phyloP scores from a whole-genome alignment of 305 asterid genomes.

The Solanum hybrid region DNA sequence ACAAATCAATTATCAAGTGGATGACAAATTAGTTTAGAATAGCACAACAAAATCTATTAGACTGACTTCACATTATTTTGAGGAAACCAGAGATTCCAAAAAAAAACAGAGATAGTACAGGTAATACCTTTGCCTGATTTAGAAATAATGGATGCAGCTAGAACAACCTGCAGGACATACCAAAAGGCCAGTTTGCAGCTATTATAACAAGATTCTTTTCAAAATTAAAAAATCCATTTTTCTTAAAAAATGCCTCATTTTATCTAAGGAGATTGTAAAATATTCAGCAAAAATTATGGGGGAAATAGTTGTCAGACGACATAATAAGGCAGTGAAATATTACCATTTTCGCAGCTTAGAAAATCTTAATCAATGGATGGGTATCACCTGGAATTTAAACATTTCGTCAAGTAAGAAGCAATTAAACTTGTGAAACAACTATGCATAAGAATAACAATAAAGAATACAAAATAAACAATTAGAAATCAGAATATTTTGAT shows the following conservation, averaged over 20 bases:
- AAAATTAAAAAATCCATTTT: neutral
- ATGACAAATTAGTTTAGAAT: neutral
- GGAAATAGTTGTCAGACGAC: neutral
- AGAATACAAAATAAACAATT: neutral
- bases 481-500: neutral
- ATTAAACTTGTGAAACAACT: neutral
- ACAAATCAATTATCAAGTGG: neutral
- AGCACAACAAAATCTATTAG: neutral
- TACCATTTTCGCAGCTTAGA: neutral
- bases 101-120: neutral
- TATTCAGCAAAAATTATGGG: neutral
- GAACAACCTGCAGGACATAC: constrained; percentile 54
- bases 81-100: neutral
- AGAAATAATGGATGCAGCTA: constrained; percentile 69
- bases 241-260: neutral
- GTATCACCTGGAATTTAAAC: neutral
- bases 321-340: neutral
- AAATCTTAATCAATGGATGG: neutral
- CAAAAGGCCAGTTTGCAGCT: neutral
- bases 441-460: neutral
- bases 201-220: neutral
- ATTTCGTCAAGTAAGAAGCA: neutral
- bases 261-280: neutral
- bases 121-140: constrained; percentile 79
- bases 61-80: neutral